phyloP scores from a whole-genome alignment of 2,329 filamentous ascomycete genomes.

The Rhynchosporium graminicola region DNA sequence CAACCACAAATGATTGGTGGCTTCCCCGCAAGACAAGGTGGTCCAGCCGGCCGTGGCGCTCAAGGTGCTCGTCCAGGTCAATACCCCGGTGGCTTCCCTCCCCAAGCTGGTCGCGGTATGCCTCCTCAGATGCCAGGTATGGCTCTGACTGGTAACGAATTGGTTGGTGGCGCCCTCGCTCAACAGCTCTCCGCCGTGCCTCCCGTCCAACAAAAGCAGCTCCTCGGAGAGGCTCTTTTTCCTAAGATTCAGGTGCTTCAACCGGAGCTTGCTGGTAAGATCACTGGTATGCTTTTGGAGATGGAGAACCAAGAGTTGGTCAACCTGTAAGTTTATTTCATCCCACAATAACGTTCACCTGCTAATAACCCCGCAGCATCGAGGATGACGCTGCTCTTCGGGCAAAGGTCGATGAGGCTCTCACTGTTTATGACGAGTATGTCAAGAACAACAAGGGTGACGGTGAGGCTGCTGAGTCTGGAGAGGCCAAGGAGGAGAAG shows the following conservation, averaged over 20 bases:
- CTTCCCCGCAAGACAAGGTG: slow-evolving; percentile 50
- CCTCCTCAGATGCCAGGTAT: slow-evolving; percentile 38
- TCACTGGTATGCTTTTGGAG: slow-evolving; percentile 98
- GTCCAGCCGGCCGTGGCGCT: slow-evolving; percentile 40
- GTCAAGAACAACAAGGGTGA: slow-evolving; percentile 64
- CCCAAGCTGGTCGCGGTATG: slow-evolving; percentile 42
- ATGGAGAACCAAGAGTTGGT: slow-evolving; percentile 97
- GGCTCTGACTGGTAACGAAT: slow-evolving; percentile 40
- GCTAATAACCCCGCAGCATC: slow-evolving; percentile 59
- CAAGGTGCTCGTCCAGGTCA: slow-evolving; percentile 43
- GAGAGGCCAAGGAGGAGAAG: slow-evolving; percentile 53
- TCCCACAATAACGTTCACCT: background rate
- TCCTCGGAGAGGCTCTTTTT: slow-evolving; percentile 96
- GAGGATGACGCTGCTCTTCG: slow-evolving; percentile 87
- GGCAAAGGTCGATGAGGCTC: slow-evolving; percentile 95
- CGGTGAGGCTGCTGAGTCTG: slow-evolving; percentile 42
- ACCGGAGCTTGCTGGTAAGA: slow-evolving; percentile 96
- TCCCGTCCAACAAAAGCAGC: slow-evolving; percentile 91
- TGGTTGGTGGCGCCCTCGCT: slow-evolving; percentile 49
- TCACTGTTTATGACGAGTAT: slow-evolving; percentile 97
- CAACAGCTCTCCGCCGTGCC: slow-evolving; percentile 55
- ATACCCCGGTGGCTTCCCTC: slow-evolving; percentile 41
- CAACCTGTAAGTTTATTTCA: slow-evolving; percentile 74
- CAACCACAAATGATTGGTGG: slow-evolving; percentile 55
- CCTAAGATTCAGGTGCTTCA: slow-evolving; percentile 97